A percentile compares a stretch with the other conserved stretches of the same genome.
These are phyloP conservation scores for Colletotrichum aenigma DNA, from an alignment of 2,329 filamentous ascomycete species.

Conservation along the genomic window DNA sequence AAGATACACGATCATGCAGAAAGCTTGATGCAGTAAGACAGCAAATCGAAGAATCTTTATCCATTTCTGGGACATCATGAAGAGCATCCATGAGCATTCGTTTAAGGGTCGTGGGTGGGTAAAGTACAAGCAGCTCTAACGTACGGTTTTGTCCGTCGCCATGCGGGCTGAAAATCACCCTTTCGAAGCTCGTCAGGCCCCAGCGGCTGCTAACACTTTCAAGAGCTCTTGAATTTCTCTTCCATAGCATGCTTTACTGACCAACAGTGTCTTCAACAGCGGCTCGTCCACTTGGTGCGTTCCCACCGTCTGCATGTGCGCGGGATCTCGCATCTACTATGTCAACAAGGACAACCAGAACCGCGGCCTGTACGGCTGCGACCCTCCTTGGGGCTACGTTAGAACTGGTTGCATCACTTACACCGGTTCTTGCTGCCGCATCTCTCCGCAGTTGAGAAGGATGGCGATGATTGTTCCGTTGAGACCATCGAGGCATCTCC, in stretches of 20 bases:
- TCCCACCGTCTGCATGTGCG: neutral
- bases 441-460: neutral
- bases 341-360: neutral
- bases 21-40: too few relatives aligned
- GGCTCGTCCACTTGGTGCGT: neutral
- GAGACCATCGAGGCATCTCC: neutral
- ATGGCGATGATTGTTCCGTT: neutral
- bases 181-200: neutral
- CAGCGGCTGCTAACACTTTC: neutral
- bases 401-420: neutral
- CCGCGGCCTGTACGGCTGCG: neutral
- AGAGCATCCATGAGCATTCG: too few relatives aligned
- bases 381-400: neutral
- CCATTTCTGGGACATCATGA: too few relatives aligned
- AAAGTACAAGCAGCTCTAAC: too few relatives aligned
- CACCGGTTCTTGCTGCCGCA: neutral
- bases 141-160: too few relatives aligned
- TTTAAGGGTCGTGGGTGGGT: too few relatives aligned
- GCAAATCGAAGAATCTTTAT: too few relatives aligned
- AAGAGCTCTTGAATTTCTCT: accelerated
- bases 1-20: too few relatives aligned
- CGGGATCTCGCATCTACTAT: neutral
- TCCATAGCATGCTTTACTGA: neutral
- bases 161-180: neutral
- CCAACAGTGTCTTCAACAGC: too few relatives aligned